These are phyloP conservation scores for Cucurbita argyrosperma DNA, from an alignment of 306 rosid genomes.

Conservation along the genomic window DNA sequence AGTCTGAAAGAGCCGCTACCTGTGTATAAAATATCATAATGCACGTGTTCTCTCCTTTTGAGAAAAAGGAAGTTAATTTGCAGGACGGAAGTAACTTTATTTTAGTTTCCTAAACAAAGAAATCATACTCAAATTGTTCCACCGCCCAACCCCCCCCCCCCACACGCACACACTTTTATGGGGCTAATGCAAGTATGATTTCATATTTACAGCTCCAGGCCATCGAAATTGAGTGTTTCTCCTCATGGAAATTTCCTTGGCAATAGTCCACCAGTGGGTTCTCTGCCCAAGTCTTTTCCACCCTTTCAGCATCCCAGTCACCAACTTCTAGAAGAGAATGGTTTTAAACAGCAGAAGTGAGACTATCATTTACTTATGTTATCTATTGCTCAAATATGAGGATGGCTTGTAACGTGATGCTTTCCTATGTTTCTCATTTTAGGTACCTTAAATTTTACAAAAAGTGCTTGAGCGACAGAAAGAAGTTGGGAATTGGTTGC, in stretches of 20 bases:
- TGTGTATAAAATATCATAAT: slow-evolving; percentile 4
- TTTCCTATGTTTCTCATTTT: slow-evolving; percentile 23
- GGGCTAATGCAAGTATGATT: slow-evolving; percentile 17
- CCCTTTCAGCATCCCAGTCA: slow-evolving; percentile 98
- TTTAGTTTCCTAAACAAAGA: slow-evolving; percentile 4
- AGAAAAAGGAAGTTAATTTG: slow-evolving; percentile 4
- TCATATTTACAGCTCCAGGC: slow-evolving; percentile 44
- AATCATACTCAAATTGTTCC: background rate
- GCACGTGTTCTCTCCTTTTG: background rate
- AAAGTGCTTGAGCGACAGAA: slow-evolving; percentile 74
- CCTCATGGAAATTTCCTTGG: slow-evolving; percentile 64
- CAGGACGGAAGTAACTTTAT: slow-evolving; percentile 4
- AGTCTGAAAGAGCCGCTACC: slow-evolving; percentile 28
- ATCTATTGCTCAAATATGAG: background rate
- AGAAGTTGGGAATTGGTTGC: slow-evolving; percentile 94
- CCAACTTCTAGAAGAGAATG: slow-evolving; percentile 92
- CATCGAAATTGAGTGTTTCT: slow-evolving; percentile 70
- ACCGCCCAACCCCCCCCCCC: background rate
- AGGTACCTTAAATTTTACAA: slow-evolving; percentile 77
- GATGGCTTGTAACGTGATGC: slow-evolving; percentile 9
- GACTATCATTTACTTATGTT: slow-evolving; percentile 8
- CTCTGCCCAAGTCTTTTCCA: slow-evolving; percentile 90
- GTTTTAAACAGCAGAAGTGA: slow-evolving; percentile 90
- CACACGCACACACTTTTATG: background rate
- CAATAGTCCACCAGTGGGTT: slow-evolving; percentile 89